These are phyloP conservation scores for Trichoderma sp. DNA, from an alignment of 2,329 filamentous ascomycete genomes.

Conservation along the genomic window DNA sequence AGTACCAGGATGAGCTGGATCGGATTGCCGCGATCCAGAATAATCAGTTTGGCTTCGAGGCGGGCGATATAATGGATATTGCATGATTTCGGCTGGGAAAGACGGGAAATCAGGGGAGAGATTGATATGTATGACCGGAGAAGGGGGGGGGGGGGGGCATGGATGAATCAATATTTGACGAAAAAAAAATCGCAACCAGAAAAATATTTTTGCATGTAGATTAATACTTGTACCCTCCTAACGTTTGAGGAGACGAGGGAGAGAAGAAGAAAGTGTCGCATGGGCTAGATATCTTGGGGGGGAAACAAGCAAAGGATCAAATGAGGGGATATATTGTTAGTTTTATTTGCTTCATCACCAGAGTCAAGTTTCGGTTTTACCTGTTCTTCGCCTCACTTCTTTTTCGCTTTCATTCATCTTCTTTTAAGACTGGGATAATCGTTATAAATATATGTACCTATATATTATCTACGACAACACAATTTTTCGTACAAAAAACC, in stretches of 20 bases:
- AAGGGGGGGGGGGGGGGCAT: background rate
- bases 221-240: constrained; percentile 9
- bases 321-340: constrained; percentile 25
- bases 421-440: background rate
- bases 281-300: constrained; percentile 32
- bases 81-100: constrained; percentile 29
- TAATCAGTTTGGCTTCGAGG: constrained; percentile 77
- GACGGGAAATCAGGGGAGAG: background rate
- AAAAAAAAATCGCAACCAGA: background rate
- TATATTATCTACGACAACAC: constrained; percentile 20
- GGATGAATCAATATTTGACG: background rate
- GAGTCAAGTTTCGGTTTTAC: constrained; percentile 17
- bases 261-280: constrained; percentile 10
- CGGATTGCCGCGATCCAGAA: constrained; percentile 82
- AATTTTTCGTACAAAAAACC: constrained; percentile 34
- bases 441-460: constrained; percentile 18
- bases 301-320: constrained; percentile 27
- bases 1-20: constrained; percentile 89
- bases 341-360: background rate
- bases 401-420: background rate
- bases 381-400: constrained; percentile 20
- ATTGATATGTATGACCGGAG: background rate
- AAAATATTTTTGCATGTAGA: constrained; percentile 3
- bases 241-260: background rate
- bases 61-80: constrained; percentile 53